phyloP scores from a whole-genome alignment of 192 early-diverging fungal species.

The Entomortierella beljakovae region DNA sequence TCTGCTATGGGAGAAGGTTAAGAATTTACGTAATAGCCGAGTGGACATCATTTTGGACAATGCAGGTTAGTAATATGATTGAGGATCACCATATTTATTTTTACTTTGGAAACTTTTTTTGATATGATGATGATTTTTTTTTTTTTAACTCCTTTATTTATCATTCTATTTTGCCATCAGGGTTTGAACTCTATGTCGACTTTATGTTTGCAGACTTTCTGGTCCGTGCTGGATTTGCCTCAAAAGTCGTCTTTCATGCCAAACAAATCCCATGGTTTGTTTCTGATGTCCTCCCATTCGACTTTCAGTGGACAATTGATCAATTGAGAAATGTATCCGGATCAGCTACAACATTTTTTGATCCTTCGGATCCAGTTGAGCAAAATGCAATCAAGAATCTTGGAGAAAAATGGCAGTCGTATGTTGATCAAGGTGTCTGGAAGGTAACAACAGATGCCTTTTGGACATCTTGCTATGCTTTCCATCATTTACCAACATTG shows the following conservation, averaged over 20 bases:
- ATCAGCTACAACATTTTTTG: slow-evolving; percentile 28
- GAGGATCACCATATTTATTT: neutral
- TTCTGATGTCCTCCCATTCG: slow-evolving; percentile 86
- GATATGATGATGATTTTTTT: neutral
- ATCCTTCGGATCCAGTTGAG: slow-evolving; percentile 37
- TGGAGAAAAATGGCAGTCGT: slow-evolving; percentile 72
- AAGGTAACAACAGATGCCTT: slow-evolving; percentile 78
- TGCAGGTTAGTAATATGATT: slow-evolving; percentile 62
- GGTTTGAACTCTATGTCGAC: slow-evolving; percentile 93
- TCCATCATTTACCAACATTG: slow-evolving; percentile 73
- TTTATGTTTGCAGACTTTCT: slow-evolving; percentile 90
- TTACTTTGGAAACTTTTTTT: neutral
- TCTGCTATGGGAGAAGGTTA: slow-evolving; percentile 68
- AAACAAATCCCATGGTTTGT: slow-evolving; percentile 98
- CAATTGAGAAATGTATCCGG: slow-evolving; percentile 26
- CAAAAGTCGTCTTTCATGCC: slow-evolving; percentile 80
- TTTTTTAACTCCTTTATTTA: neutral
- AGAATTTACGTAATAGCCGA: slow-evolving; percentile 63
- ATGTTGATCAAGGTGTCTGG: slow-evolving; percentile 74
- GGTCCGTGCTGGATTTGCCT: slow-evolving; percentile 72
- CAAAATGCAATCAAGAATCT: slow-evolving; percentile 62
- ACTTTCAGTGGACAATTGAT: slow-evolving; percentile 81
- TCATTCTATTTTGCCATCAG: slow-evolving; percentile 35
- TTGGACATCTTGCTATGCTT: slow-evolving; percentile 89
- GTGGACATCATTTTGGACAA: slow-evolving; percentile 94